Evolutionary conservation across 2,329 filamentous ascomycete species (phyloP).

Genomic region (Sporothrix schenckii): DNA sequence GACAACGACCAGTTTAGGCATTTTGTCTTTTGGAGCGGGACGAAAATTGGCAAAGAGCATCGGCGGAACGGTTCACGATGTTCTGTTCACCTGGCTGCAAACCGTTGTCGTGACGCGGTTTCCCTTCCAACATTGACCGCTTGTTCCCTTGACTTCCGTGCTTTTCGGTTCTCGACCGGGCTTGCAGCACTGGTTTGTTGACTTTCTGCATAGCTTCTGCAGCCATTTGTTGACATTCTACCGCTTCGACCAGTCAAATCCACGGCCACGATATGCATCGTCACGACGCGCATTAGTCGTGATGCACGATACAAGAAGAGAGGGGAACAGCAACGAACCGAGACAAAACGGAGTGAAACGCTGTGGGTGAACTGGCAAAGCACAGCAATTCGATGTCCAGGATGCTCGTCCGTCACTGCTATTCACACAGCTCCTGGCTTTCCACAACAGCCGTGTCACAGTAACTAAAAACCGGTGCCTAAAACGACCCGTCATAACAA

Average conservation of each 20-base stretch:
- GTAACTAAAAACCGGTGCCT: conserved; percentile 16
- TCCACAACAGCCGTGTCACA: conserved; percentile 16
- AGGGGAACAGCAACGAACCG: background rate
- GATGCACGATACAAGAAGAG: conserved; percentile 13
- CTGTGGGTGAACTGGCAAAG: background rate
- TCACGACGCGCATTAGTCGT: conserved; percentile 16
- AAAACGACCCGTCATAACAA: conserved; percentile 20
- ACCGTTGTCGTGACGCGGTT: background rate
- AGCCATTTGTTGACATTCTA: conserved; percentile 23
- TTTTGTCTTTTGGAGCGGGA: conserved; percentile 3
- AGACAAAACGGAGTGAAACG: background rate
- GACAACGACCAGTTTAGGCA: conserved; percentile 3
- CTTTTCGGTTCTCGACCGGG: background rate
- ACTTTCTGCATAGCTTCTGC: background rate
- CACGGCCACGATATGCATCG: background rate
- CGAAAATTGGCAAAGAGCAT: background rate
- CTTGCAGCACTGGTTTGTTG: conserved; percentile 17
- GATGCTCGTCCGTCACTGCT: background rate
- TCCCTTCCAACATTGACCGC: conserved; percentile 23
- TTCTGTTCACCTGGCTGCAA: background rate
- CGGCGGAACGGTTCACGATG: background rate
- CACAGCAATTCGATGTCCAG: background rate
- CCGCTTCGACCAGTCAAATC: conserved; percentile 12
- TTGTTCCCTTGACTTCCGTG: conserved; percentile 13
- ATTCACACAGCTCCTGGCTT: conserved; percentile 7